These are phyloP conservation scores for Pulchroboletus neoregius DNA, from an alignment of 1,284 basidiomycete genomes.

Conservation along the genomic window DNA sequence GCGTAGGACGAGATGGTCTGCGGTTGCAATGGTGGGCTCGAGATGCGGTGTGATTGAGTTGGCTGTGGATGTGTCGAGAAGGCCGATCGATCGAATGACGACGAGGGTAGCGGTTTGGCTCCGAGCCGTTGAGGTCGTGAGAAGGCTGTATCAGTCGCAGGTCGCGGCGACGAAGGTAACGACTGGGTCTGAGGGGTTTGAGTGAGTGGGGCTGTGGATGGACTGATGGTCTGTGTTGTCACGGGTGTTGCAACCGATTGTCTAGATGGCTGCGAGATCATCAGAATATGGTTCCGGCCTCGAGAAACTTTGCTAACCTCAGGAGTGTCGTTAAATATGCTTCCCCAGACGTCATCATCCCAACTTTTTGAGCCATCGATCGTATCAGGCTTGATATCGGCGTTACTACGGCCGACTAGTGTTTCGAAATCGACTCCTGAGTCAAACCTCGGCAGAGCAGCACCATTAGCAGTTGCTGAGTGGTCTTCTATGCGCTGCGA, in stretches of 20 bases:
- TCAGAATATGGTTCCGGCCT: conserved; percentile 8
- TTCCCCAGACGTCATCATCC: conserved; percentile 81
- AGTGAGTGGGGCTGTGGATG: conserved; percentile 18
- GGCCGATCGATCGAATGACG: conserved; percentile 36
- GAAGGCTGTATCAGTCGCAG: conserved; percentile 23
- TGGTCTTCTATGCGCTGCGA: conserved; percentile 79
- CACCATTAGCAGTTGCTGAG: conserved; percentile 46
- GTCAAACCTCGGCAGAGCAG: conserved; percentile 30
- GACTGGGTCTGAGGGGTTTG: conserved; percentile 36
- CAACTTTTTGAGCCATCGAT: conserved; percentile 46
- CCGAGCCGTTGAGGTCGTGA: conserved; percentile 40
- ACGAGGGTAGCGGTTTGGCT: conserved; percentile 35
- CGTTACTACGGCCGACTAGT: conserved; percentile 57
- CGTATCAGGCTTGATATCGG: conserved; percentile 45
- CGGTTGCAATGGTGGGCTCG: conserved; percentile 18
- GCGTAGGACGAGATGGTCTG: conserved; percentile 15
- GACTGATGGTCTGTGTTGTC: conserved; percentile 14
- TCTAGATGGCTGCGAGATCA: conserved; percentile 17
- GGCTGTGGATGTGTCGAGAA: conserved; percentile 26
- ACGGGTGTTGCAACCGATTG: conserved; percentile 11
- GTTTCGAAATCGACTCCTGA: conserved; percentile 67
- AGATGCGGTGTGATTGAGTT: conserved; percentile 18
- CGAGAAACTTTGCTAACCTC: conserved; percentile 20
- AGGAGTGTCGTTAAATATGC: conserved; percentile 50
- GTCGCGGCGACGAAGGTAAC: conserved; percentile 40